Conservation (phyloP, 305 asterid species). For the Fraxinus paxiana region DNA sequence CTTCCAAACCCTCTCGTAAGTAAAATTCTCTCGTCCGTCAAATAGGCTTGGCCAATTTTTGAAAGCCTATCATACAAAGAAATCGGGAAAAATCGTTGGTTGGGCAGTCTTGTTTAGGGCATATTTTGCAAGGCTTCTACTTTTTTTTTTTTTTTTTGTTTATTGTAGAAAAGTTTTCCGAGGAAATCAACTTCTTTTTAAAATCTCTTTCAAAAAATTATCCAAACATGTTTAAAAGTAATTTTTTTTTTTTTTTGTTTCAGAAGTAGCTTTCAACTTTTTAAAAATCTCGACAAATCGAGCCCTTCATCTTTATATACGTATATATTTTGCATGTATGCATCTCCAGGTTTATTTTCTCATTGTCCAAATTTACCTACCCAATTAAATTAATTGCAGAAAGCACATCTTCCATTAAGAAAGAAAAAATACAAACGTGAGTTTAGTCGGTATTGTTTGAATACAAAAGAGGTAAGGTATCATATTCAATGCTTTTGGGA, state of each 20-base stretch:
- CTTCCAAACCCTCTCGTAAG: not conserved
- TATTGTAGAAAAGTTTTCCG: not conserved
- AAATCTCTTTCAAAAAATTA: not conserved
- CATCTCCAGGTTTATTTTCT: not conserved
- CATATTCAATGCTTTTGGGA: not conserved
- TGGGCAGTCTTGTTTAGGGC: not conserved
- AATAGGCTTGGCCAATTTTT: not conserved
- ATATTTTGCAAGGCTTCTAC: too few species aligned
- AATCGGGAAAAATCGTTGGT: not conserved
- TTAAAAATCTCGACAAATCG: too few species aligned
- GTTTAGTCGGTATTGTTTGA: not conserved
- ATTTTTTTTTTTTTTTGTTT: too few species aligned
- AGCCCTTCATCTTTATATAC: not conserved
- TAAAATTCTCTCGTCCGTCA: not conserved
- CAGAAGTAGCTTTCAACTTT: too few species aligned
- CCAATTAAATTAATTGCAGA: not conserved
- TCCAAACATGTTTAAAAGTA: too few species aligned
- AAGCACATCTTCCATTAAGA: not conserved
- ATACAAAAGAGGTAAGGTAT: not conserved
- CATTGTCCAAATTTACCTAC: not conserved
- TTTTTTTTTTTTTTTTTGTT: too few species aligned
- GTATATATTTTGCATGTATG: not conserved
- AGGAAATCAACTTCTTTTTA: not conserved
- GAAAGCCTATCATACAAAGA: not conserved
- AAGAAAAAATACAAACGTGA: not conserved